These are phyloP conservation scores for Ascochyta clinopodiicola DNA, from an alignment of 2,329 filamentous ascomycete species.

Conservation along the genomic window DNA sequence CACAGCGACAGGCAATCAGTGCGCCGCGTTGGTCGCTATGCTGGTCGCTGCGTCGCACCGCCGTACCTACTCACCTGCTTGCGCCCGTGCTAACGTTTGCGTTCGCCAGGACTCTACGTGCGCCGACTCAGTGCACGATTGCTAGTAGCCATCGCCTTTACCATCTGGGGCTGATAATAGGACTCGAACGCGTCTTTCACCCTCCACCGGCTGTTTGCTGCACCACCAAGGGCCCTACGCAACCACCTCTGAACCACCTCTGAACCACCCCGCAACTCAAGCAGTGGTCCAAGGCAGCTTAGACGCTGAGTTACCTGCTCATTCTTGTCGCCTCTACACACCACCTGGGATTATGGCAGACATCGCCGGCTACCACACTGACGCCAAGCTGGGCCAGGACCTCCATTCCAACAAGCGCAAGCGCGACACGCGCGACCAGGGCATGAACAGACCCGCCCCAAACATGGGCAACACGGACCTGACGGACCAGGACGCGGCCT, in stretches of 20 bases:
- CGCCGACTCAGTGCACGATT: constrained; percentile 36
- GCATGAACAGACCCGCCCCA: constrained; percentile 47
- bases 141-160: constrained; percentile 25
- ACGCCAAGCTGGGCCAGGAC: constrained; percentile 44
- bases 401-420: constrained; percentile 54
- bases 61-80: constrained; percentile 31
- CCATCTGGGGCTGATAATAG: constrained; percentile 35
- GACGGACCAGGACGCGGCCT: constrained; percentile 47
- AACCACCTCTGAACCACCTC: constrained; percentile 21
- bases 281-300: neutral
- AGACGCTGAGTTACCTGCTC: neutral
- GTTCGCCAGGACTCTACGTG: constrained; percentile 34
- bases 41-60: constrained; percentile 36
- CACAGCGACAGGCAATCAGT: constrained; percentile 42
- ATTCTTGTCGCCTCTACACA: neutral
- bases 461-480: constrained; percentile 42
- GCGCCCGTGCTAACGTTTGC: constrained; percentile 48
- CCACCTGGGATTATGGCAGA: constrained; percentile 41
- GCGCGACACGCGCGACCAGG: constrained; percentile 54
- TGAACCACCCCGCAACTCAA: neutral
- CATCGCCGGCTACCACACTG: constrained; percentile 47
- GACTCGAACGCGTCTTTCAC: constrained; percentile 30
- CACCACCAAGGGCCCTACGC: constrained; percentile 16
- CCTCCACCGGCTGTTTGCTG: constrained; percentile 14
- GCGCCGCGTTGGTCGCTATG: constrained; percentile 33